Evolutionary conservation across 192 early-diverging fungal genomes (phyloP).

Genomic region (Umbelopsis sp.): DNA sequence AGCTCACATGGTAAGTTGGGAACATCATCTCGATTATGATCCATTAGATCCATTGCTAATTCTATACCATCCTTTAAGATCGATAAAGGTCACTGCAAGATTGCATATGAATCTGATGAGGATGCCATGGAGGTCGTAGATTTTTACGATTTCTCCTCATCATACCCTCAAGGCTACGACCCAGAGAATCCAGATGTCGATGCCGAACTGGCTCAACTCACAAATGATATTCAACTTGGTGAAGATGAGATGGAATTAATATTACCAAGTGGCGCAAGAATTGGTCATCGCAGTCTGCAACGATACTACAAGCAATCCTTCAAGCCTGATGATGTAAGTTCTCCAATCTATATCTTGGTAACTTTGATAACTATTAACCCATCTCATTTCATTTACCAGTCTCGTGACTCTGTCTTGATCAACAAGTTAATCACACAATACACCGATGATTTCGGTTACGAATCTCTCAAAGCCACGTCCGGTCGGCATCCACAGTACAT

Average conservation of each 20-base stretch:
- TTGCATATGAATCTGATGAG: constrained; percentile 91
- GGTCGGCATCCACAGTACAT: constrained; percentile 15
- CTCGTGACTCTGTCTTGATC: constrained; percentile 77
- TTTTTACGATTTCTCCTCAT: constrained; percentile 94
- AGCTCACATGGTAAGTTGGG: constrained; percentile 77
- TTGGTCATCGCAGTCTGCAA: constrained; percentile 81
- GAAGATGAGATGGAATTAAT: constrained; percentile 87
- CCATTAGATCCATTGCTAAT: not conserved
- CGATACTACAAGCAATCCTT: constrained; percentile 88
- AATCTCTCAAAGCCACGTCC: constrained; percentile 23
- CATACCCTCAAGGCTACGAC: constrained; percentile 65
- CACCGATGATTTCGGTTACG: constrained; percentile 48
- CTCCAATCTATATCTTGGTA: not conserved
- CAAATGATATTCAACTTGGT: constrained; percentile 49
- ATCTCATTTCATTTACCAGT: constrained; percentile 20
- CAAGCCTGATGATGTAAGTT: constrained; percentile 58
- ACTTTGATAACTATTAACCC: not conserved
- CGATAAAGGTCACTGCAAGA: constrained; percentile 95
- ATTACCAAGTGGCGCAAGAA: constrained; percentile 78
- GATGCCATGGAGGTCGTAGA: constrained; percentile 91
- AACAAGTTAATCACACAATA: constrained; percentile 79
- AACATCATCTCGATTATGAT: not conserved
- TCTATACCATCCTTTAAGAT: constrained; percentile 36
- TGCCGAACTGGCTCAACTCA: constrained; percentile 38
- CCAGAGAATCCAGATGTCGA: constrained; percentile 50